Conservation (phyloP, 768 basidiomycete species). For the Suillus discolor region DNA sequence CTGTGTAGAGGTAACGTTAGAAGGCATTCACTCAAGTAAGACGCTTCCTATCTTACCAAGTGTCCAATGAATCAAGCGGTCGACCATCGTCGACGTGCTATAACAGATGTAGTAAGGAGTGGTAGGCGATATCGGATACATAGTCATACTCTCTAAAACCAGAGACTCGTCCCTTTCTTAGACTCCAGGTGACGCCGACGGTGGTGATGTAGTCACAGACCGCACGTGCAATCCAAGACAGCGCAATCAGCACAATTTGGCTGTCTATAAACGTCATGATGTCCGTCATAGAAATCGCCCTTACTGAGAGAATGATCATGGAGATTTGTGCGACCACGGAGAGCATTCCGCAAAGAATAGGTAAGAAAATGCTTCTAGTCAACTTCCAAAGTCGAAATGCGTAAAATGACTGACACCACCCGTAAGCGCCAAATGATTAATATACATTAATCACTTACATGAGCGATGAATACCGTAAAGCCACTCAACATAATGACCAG, state of each 20-base stretch:
- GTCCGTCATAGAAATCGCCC: neutral
- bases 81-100: neutral
- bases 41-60: neutral
- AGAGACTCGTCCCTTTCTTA: slow-evolving; percentile 2
- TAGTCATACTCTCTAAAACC: neutral
- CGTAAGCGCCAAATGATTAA: neutral
- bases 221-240: neutral
- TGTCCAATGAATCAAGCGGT: slow-evolving; percentile 2
- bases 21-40: neutral
- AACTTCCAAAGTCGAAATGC: slow-evolving; percentile 9
- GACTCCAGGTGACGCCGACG: neutral
- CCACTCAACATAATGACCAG: neutral
- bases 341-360: slow-evolving; percentile 3
- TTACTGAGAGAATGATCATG: neutral
- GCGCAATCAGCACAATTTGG: neutral
- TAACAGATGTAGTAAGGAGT: neutral
- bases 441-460: slow-evolving; percentile 1
- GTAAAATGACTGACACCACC: slow-evolving; percentile 6
- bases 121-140: neutral
- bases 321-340: neutral
- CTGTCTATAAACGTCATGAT: neutral
- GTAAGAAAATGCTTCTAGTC: neutral
- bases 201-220: slow-evolving; percentile 9
- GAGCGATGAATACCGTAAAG: neutral
- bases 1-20: neutral